A percentile compares a stretch with the other conserved stretches of the same genome.
Evolutionary conservation across 202 grass and related monocot genomes (phyloP).

Genomic region (Carex sylvatica): DNA sequence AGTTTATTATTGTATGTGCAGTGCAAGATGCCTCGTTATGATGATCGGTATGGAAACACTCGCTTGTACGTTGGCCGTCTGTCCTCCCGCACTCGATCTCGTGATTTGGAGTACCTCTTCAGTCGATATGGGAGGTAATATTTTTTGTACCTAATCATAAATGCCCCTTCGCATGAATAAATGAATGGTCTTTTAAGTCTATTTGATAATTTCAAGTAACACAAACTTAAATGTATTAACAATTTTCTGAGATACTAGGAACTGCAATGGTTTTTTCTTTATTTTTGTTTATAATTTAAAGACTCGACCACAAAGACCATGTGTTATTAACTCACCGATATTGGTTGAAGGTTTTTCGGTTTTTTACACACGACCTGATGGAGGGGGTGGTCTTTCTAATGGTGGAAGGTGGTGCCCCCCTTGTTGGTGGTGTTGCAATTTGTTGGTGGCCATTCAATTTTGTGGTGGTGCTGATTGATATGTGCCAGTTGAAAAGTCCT

Average conservation of each 20-base stretch:
- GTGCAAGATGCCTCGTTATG: slow-evolving; percentile 90
- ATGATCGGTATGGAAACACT: slow-evolving; percentile 64
- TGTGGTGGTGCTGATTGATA: slow-evolving; percentile 25
- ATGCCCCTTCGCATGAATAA: slow-evolving; percentile 8
- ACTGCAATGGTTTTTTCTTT: slow-evolving; percentile 25
- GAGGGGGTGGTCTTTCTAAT: slow-evolving; percentile 90
- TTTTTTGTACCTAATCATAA: neutral
- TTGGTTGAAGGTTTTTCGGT: slow-evolving; percentile 98
- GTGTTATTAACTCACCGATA: slow-evolving; percentile 93
- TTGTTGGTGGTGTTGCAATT: slow-evolving; percentile 35
- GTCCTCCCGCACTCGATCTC: slow-evolving; percentile 68
- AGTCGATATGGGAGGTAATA: slow-evolving; percentile 91
- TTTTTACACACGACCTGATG: slow-evolving; percentile 92
- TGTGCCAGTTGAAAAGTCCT: slow-evolving; percentile 63
- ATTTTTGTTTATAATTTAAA: slow-evolving; percentile 38
- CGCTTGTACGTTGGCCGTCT: slow-evolving; percentile 88
- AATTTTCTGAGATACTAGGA: neutral
- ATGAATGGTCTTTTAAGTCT: neutral
- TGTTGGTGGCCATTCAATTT: slow-evolving; percentile 34
- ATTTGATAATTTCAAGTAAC: neutral
- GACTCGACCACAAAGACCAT: slow-evolving; percentile 34
- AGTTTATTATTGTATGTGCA: slow-evolving; percentile 27
- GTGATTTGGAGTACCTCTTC: slow-evolving; percentile 90
- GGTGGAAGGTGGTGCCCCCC: slow-evolving; percentile 51
- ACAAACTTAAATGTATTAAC: neutral